A percentile compares a stretch with the other conserved stretches of the same genome.
phyloP scores from a whole-genome alignment of 2,329 filamentous ascomycete genomes.

The Pseudogymnoascus sp. region DNA sequence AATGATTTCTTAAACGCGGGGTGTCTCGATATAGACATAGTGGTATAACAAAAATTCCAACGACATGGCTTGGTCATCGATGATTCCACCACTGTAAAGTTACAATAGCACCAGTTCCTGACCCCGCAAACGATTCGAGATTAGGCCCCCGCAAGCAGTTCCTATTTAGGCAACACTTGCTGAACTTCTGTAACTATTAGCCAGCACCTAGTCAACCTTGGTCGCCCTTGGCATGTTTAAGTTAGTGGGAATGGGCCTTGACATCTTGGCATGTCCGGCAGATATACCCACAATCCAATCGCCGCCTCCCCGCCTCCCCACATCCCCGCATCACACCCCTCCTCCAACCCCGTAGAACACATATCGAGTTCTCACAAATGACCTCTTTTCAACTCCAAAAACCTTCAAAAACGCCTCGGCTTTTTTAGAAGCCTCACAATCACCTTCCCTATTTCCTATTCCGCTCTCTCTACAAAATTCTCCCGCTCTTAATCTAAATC shows the following conservation, averaged over 20 bases:
- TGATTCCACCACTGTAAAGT: neutral
- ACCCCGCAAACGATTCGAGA: neutral
- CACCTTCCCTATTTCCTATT: neutral
- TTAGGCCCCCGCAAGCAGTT: neutral
- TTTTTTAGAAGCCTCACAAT: neutral
- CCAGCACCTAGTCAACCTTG: neutral
- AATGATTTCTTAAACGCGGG: neutral
- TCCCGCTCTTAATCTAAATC: neutral
- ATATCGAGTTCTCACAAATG: neutral
- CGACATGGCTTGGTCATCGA: neutral
- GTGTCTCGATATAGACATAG: neutral
- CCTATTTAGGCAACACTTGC: constrained; percentile 5
- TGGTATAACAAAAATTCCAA: neutral
- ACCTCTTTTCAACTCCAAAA: neutral
- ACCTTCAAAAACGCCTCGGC: neutral
- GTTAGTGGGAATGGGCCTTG: neutral
- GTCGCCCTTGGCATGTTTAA: constrained; percentile 6
- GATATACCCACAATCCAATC: neutral
- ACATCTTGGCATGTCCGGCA: neutral
- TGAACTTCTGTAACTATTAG: constrained; percentile 3
- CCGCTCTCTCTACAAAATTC: neutral
- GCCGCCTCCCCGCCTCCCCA: neutral
- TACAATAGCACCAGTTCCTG: neutral
- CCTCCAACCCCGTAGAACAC: neutral
- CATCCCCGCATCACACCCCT: neutral